These are phyloP conservation scores for Pleurotus cornucopiae DNA, from an alignment of 768 basidiomycete species.

Conservation along the genomic window DNA sequence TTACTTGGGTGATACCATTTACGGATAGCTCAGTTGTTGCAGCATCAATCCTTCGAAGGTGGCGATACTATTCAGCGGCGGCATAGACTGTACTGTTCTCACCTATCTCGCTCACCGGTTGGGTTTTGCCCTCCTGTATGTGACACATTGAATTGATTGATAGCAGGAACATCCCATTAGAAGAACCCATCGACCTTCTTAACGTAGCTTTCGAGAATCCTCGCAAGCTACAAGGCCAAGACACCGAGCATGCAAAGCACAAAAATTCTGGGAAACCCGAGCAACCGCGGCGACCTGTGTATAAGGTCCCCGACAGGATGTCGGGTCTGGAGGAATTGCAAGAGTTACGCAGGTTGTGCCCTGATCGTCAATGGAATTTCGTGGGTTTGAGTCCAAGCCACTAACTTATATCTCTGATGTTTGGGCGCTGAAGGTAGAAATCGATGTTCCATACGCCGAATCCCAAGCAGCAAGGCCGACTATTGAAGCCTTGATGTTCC, in stretches of 20 bases:
- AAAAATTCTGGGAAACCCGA: not conserved
- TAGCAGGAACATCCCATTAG: constrained; percentile 60
- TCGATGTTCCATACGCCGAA: constrained; percentile 84
- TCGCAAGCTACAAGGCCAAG: constrained; percentile 56
- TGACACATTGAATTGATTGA: not conserved
- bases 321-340: constrained; percentile 76
- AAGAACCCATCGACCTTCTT: constrained; percentile 86
- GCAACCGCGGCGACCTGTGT: constrained; percentile 29
- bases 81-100: constrained; percentile 87
- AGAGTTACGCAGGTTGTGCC: constrained; percentile 75
- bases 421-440: constrained; percentile 56
- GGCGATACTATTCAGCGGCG: constrained; percentile 91
- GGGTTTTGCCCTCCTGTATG: not conserved
- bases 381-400: constrained; percentile 32
- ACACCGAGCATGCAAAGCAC: constrained; percentile 45
- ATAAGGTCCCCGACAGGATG: constrained; percentile 85
- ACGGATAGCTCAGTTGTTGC: no score
- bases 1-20: no score
- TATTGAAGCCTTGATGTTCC: constrained; percentile 74
- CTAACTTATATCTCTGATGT: not conserved
- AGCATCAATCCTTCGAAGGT: constrained; percentile 20
- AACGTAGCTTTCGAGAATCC: constrained; percentile 97
- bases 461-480: constrained; percentile 48
- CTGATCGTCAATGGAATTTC: constrained; percentile 85
- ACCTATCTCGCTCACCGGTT: constrained; percentile 67